Evolutionary conservation across 306 rosid species (phyloP).

Genomic region (Vigna reflexopilosa): DNA sequence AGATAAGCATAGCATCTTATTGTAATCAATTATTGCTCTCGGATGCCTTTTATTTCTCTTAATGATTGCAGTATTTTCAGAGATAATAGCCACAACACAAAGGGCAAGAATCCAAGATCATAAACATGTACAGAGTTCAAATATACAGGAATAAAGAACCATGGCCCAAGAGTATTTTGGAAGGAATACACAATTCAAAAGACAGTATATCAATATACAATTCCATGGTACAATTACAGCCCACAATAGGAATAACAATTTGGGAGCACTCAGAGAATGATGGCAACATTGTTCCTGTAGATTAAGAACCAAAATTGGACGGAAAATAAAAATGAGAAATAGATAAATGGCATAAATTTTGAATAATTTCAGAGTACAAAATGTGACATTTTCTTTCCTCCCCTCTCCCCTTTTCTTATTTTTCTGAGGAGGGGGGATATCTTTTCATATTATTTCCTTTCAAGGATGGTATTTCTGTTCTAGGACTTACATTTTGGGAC

Average conservation of each 20-base stretch:
- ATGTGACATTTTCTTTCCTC: conserved; percentile 12
- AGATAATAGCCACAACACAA: background rate
- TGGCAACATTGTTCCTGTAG: conserved; percentile 49
- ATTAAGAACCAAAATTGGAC: conserved; percentile 23
- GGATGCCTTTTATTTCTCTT: background rate
- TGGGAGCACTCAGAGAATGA: conserved; percentile 43
- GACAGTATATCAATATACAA: conserved; percentile 30
- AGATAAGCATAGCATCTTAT: background rate
- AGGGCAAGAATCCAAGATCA: conserved; percentile 25
- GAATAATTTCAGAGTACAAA: background rate
- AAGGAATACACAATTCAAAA: conserved; percentile 22
- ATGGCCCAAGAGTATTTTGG: background rate
- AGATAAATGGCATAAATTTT: conserved; percentile 4
- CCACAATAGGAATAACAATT: conserved; percentile 6
- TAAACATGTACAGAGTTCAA: background rate
- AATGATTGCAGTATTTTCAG: background rate
- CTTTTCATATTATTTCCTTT: background rate
- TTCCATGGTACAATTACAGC: conserved; percentile 38
- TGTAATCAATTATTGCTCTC: background rate
- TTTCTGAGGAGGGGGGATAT: background rate
- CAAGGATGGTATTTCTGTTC: conserved; percentile 31
- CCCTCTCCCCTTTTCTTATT: background rate
- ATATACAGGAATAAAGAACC: background rate
- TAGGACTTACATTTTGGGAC: conserved; percentile 44
- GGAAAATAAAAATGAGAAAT: conserved; percentile 18